These are phyloP conservation scores for Flaveria bidentis DNA, from an alignment of 129 eudicot species.

Conservation along the genomic window DNA sequence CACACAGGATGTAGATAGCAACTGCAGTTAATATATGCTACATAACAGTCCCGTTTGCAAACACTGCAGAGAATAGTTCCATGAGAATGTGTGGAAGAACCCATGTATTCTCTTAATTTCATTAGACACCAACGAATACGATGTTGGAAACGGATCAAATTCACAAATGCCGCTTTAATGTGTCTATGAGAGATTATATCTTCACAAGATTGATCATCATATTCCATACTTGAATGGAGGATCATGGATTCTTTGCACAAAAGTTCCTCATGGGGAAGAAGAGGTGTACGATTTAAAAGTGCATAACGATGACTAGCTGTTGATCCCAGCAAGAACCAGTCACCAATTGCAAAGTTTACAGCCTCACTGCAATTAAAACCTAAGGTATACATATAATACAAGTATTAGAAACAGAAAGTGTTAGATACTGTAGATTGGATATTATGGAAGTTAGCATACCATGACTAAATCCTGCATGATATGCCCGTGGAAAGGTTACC, in stretches of 20 bases:
- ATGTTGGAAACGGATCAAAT: constrained; percentile 79
- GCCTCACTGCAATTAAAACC: constrained; percentile 99
- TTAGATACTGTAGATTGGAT: not conserved
- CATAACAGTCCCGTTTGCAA: constrained; percentile 91
- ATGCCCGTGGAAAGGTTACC: constrained; percentile 90
- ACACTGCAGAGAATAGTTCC: constrained; percentile 91
- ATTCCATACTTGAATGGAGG: constrained; percentile 47
- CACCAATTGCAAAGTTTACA: constrained; percentile 92
- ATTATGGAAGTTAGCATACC: constrained; percentile 47
- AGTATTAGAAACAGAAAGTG: constrained; percentile 4
- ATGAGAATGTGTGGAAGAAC: constrained; percentile 57
- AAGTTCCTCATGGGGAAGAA: constrained; percentile 93
- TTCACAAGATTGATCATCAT: constrained; percentile 45
- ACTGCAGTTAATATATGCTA: constrained; percentile 74
- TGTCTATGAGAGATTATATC: constrained; percentile 48
- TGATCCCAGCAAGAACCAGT: constrained; percentile 89
- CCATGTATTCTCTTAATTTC: constrained; percentile 46
- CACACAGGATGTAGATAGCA: constrained; percentile 83
- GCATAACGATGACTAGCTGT: constrained; percentile 92
- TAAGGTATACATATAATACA: constrained; percentile 17
- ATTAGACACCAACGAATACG: constrained; percentile 79
- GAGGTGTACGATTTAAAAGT: constrained; percentile 73
- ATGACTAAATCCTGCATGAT: constrained; percentile 98
- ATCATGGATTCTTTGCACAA: constrained; percentile 95
- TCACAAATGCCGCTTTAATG: constrained; percentile 69